Conservation (phyloP, 2,329 filamentous ascomycete genomes). For the Calycina marina region DNA sequence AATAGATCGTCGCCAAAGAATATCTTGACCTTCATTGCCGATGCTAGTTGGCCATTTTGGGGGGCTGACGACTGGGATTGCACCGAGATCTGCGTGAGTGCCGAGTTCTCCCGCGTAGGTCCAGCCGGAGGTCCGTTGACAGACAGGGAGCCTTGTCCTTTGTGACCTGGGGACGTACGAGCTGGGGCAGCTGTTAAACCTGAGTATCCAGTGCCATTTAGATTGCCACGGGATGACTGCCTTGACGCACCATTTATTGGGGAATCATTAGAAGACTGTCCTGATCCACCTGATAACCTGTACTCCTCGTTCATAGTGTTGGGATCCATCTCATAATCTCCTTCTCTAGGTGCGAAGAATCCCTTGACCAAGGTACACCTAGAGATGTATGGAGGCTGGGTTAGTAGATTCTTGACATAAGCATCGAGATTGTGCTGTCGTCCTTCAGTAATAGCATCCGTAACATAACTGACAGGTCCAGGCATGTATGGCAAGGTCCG, state of each 20-base stretch:
- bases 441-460: slow-evolving; percentile 91
- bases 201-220: slow-evolving; percentile 41
- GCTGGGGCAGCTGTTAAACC: slow-evolving; percentile 37
- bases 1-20: slow-evolving; percentile 88
- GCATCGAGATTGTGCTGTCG: slow-evolving; percentile 85
- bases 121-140: slow-evolving; percentile 12
- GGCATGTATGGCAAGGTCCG: slow-evolving; percentile 94
- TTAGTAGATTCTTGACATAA: slow-evolving; percentile 84
- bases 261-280: slow-evolving; percentile 50
- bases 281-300: slow-evolving; percentile 56
- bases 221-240: slow-evolving; percentile 50
- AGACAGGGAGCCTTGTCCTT: slow-evolving; percentile 26
- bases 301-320: slow-evolving; percentile 53
- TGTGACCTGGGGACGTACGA: slow-evolving; percentile 14
- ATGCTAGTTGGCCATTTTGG: slow-evolving; percentile 22
- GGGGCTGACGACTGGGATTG: slow-evolving; percentile 39
- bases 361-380: slow-evolving; percentile 72
- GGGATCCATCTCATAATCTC: slow-evolving; percentile 85
- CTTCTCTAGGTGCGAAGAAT: slow-evolving; percentile 79
- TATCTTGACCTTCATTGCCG: slow-evolving; percentile 82
- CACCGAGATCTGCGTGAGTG: slow-evolving; percentile 35
- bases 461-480: slow-evolving; percentile 92
- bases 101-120: slow-evolving; percentile 18
- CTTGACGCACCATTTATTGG: slow-evolving; percentile 43
- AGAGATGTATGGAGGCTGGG: slow-evolving; percentile 72